These are phyloP conservation scores for Alnus rubra DNA, from an alignment of 306 rosid genomes.

Conservation along the genomic window DNA sequence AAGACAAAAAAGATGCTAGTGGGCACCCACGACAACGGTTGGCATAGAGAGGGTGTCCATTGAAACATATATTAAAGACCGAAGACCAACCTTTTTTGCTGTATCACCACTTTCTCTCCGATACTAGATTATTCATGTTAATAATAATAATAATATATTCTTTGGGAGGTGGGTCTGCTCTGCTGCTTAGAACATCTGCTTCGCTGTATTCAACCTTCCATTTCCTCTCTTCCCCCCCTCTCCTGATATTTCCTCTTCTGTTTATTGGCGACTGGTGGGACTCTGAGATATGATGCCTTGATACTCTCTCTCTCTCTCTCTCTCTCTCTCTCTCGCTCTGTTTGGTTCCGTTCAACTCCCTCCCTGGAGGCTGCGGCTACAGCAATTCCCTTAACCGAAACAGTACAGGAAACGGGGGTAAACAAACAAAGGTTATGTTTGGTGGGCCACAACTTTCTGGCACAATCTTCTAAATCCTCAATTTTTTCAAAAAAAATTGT, in stretches of 20 bases:
- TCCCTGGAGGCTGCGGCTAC: constrained; percentile 13
- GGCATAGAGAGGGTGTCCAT: constrained; percentile 30
- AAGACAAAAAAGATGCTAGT: constrained; percentile 57
- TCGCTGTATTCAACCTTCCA: constrained; percentile 60
- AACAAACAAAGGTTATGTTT: constrained; percentile 7
- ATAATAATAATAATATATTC: constrained; percentile 21
- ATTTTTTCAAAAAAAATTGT: neutral
- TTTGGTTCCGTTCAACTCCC: neutral
- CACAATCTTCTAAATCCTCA: constrained; percentile 36
- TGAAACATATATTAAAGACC: constrained; percentile 27
- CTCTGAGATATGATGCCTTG: constrained; percentile 27
- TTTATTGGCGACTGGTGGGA: constrained; percentile 45
- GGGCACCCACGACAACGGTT: constrained; percentile 58
- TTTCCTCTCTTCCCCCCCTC: constrained; percentile 18
- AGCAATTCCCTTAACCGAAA: constrained; percentile 27
- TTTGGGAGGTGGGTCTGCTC: constrained; percentile 48
- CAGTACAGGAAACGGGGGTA: constrained; percentile 15
- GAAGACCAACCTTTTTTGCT: constrained; percentile 39
- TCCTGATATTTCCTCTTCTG: constrained; percentile 30
- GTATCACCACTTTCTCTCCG: constrained; percentile 41
- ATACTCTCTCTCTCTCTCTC: no score
- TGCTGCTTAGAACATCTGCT: constrained; percentile 39
- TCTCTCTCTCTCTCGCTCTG: neutral
- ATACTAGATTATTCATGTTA: constrained; percentile 15
- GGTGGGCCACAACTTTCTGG: constrained; percentile 42